A percentile compares a stretch with the other conserved stretches of the same genome.
phyloP scores from a whole-genome alignment of 805 yeast genomes.

The Metschnikowia kofuensis region DNA sequence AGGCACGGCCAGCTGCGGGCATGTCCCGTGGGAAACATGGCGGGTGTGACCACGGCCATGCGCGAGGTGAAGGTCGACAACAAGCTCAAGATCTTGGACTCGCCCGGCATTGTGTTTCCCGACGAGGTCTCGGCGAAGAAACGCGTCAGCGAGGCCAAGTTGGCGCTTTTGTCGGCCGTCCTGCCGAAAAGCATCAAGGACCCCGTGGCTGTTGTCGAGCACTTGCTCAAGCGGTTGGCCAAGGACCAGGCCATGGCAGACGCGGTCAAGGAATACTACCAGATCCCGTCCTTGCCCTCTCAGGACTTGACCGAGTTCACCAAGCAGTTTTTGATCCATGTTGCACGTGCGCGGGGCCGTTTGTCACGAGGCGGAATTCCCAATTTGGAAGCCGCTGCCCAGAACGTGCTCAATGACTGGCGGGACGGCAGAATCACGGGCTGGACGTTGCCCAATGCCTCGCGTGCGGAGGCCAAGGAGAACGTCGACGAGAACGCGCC shows the following conservation, averaged over 20 bases:
- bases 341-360: conserved; percentile 91
- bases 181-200: conserved; percentile 85
- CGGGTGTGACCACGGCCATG: conserved; percentile 92
- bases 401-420: conserved; percentile 87
- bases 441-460: conserved; percentile 73
- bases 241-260: conserved; percentile 76
- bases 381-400: conserved; percentile 80
- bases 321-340: conserved; percentile 83
- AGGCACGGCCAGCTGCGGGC: conserved; percentile 74
- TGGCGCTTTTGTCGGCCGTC: conserved; percentile 82
- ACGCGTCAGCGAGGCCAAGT: conserved; percentile 65
- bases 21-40: conserved; percentile 96
- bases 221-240: conserved; percentile 72
- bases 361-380: conserved; percentile 92
- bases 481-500: conserved; percentile 30
- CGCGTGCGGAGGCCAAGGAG: conserved; percentile 37
- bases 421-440: conserved; percentile 92
- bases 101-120: conserved; percentile 98
- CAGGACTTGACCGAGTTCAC: conserved; percentile 71
- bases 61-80: conserved; percentile 91
- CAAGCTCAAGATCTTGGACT: conserved; percentile 83
- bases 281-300: conserved; percentile 76
- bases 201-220: conserved; percentile 76
- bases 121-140: conserved; percentile 42
- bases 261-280: conserved; percentile 68